These are phyloP conservation scores for Neonectria neomacrospora DNA, from an alignment of 2,329 filamentous ascomycete species.

Conservation along the genomic window DNA sequence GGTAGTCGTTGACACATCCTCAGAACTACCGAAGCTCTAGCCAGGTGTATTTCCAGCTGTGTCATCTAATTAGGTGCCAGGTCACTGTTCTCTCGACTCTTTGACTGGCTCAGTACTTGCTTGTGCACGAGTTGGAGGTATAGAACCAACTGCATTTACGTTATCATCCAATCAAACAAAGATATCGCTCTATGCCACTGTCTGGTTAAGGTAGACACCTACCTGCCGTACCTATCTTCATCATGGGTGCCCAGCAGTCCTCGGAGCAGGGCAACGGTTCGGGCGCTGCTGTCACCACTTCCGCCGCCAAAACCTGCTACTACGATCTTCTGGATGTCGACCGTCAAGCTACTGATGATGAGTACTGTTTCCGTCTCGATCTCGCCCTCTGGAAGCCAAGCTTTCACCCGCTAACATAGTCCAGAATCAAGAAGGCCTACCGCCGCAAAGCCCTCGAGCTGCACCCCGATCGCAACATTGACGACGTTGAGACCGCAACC, in stretches of 20 bases:
- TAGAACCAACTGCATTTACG: not conserved
- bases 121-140: not conserved
- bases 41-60: not conserved
- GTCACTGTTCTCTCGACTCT: not conserved
- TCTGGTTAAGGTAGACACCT: not conserved
- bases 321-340: conserved; percentile 86
- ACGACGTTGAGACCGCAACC: conserved; percentile 85
- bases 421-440: conserved; percentile 92
- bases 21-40: not conserved
- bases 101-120: not conserved
- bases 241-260: conserved; percentile 69
- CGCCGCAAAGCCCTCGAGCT: conserved; percentile 89
- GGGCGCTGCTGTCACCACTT: conserved; percentile 40
- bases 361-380: conserved; percentile 62
- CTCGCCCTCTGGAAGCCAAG: not conserved
- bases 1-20: not conserved
- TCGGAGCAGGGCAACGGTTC: conserved; percentile 53
- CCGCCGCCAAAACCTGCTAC: conserved; percentile 76
- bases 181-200: not conserved
- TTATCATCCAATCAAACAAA: not conserved
- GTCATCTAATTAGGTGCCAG: not conserved
- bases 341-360: conserved; percentile 79
- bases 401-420: conserved; percentile 14
- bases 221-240: not conserved
- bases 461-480: conserved; percentile 93